phyloP scores from a whole-genome alignment of 2,329 filamentous ascomycete species.

The Clathrospora elynae region DNA sequence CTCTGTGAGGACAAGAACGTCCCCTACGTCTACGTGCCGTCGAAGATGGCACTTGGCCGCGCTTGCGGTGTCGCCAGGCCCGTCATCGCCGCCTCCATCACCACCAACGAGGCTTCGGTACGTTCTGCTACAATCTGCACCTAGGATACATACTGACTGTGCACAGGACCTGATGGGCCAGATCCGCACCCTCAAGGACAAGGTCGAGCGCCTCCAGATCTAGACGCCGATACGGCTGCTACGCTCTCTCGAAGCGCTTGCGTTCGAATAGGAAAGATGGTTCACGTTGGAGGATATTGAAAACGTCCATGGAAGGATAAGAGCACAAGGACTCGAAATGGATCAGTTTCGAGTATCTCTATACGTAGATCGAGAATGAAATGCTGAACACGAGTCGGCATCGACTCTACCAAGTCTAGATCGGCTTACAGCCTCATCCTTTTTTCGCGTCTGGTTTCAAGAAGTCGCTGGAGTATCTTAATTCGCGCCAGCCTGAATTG shows the following conservation, averaged over 20 bases:
- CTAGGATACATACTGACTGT: neutral
- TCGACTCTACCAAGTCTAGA: slow-evolving; percentile 26
- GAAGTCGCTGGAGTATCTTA: too few species aligned
- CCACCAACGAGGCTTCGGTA: slow-evolving; percentile 60
- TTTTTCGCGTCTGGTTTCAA: too few species aligned
- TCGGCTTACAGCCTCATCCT: too few species aligned
- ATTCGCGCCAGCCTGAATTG: too few species aligned
- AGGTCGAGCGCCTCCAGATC: slow-evolving; percentile 95
- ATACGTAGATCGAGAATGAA: slow-evolving; percentile 37
- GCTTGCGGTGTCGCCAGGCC: slow-evolving; percentile 87
- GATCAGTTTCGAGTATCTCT: slow-evolving; percentile 21
- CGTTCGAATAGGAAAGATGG: slow-evolving; percentile 1
- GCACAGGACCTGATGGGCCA: slow-evolving; percentile 68
- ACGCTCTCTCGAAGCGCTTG: neutral
- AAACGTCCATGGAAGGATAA: slow-evolving; percentile 24
- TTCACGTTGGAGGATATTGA: slow-evolving; percentile 13
- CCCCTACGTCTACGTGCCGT: slow-evolving; percentile 66
- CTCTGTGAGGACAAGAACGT: slow-evolving; percentile 84
- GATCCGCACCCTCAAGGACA: slow-evolving; percentile 88
- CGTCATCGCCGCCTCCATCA: slow-evolving; percentile 87
- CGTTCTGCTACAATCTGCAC: neutral
- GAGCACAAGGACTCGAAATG: slow-evolving; percentile 21
- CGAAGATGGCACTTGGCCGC: slow-evolving; percentile 72
- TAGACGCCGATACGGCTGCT: slow-evolving; percentile 48
- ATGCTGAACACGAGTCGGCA: slow-evolving; percentile 24